A percentile compares a stretch with the other conserved stretches of the same genome.
These are phyloP conservation scores for Pythium plurisporium DNA, from an alignment of 352 stramenopile genomes.

Conservation along the genomic window DNA sequence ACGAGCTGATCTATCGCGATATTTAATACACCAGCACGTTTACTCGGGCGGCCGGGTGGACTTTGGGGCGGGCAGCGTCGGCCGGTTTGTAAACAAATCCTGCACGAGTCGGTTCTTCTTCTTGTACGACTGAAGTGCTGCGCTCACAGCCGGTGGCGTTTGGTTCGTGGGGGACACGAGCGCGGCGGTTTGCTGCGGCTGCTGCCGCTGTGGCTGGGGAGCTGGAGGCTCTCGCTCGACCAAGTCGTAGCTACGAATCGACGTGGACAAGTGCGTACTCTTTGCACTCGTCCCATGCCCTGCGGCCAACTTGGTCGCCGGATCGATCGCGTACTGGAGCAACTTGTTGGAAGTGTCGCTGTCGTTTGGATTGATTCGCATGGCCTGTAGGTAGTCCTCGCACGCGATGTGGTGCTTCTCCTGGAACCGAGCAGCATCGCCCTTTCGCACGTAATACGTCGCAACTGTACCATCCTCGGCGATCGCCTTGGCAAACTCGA, in stretches of 20 bases:
- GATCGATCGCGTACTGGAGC: conserved; percentile 40
- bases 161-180: background rate
- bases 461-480: conserved; percentile 45
- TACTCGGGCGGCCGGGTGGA: conserved; percentile 10
- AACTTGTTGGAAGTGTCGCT: conserved; percentile 60
- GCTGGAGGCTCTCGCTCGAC: background rate
- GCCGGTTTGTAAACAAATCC: conserved; percentile 48
- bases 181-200: background rate
- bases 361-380: conserved; percentile 55
- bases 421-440: conserved; percentile 69
- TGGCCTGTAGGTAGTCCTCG: conserved; percentile 42
- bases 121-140: conserved; percentile 41
- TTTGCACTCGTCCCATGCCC: background rate
- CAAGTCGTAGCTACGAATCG: too few species aligned
- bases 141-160: conserved; percentile 6
- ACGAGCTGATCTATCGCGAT: conserved; percentile 80
- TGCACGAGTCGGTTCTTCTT: conserved; percentile 56
- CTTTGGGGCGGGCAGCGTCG: conserved; percentile 32
- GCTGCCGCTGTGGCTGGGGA: background rate
- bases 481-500: conserved; percentile 68
- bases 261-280: background rate
- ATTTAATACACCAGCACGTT: conserved; percentile 31
- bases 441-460: conserved; percentile 63
- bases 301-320: background rate
- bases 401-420: conserved; percentile 58